Conservation (phyloP, 306 rosid species). For the Astragalus glycyphyllos region DNA sequence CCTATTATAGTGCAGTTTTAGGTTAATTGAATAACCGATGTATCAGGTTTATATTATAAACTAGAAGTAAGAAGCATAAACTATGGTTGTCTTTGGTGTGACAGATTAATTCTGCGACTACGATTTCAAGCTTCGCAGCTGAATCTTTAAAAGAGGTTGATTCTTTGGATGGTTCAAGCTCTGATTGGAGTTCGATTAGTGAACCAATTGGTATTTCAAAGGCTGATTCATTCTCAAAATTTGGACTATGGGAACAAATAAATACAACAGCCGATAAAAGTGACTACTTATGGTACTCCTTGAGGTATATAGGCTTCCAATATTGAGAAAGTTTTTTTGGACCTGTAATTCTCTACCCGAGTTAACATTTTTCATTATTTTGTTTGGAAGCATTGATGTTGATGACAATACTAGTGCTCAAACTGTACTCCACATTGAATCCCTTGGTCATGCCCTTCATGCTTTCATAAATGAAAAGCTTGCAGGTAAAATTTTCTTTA, state of each 20-base stretch:
- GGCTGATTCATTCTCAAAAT: constrained; percentile 65
- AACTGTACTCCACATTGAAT: constrained; percentile 78
- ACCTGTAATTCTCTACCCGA: constrained; percentile 16
- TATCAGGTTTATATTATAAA: too few relatives aligned
- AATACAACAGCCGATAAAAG: constrained; percentile 90
- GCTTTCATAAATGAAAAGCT: constrained; percentile 75
- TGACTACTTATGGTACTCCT: constrained; percentile 93
- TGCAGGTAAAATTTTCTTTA: constrained; percentile 59
- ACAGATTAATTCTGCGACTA: constrained; percentile 79
- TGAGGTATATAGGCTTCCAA: constrained; percentile 57
- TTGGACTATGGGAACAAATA: constrained; percentile 87
- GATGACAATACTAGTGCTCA: constrained; percentile 59
- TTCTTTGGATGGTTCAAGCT: constrained; percentile 57
- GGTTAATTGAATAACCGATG: too few relatives aligned
- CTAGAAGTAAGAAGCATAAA: constrained; percentile 16
- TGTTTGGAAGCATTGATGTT: constrained; percentile 55
- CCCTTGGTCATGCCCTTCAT: constrained; percentile 92
- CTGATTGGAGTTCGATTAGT: constrained; percentile 82
- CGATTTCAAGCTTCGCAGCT: constrained; percentile 60
- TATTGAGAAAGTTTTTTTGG: constrained; percentile 34
- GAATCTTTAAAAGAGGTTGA: constrained; percentile 58
- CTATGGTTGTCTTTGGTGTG: constrained; percentile 31
- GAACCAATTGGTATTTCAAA: constrained; percentile 91
- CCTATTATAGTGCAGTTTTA: too few relatives aligned
- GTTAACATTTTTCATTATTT: constrained; percentile 36